These are phyloP conservation scores for Flaveria floridana DNA, from an alignment of 140 eudicot genomes.

Conservation along the genomic window DNA sequence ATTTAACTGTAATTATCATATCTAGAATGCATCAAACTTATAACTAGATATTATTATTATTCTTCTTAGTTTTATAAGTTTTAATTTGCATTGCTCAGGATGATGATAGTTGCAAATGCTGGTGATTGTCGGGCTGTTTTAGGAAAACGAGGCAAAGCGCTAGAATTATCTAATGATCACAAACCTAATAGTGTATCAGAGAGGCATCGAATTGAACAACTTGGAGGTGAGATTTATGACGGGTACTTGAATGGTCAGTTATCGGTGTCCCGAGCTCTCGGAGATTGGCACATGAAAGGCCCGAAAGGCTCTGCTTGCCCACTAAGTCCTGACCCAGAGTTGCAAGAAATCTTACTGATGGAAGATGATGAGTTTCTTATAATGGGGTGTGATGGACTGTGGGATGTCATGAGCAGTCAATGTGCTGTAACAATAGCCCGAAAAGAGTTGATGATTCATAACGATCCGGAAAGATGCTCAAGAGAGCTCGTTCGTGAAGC, in stretches of 20 bases:
- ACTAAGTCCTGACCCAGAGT: slow-evolving; percentile 72
- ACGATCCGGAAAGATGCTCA: slow-evolving; percentile 71
- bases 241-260: slow-evolving; percentile 84
- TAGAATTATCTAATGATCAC: slow-evolving; percentile 88
- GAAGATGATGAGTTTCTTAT: slow-evolving; percentile 79
- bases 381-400: slow-evolving; percentile 75
- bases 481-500: slow-evolving; percentile 78
- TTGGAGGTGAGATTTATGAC: slow-evolving; percentile 79
- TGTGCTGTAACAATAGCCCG: slow-evolving; percentile 67
- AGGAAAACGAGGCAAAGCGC: slow-evolving; percentile 77
- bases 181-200: slow-evolving; percentile 71
- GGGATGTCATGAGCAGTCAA: slow-evolving; percentile 89
- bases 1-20: too few relatives aligned
- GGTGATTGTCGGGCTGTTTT: slow-evolving; percentile 91
- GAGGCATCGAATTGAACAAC: slow-evolving; percentile 62
- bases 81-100: slow-evolving; percentile 36
- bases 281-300: slow-evolving; percentile 98
- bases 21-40: too few relatives aligned
- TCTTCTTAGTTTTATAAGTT: neutral
- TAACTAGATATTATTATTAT: too few relatives aligned
- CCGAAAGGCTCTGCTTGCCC: slow-evolving; percentile 69
- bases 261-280: slow-evolving; percentile 77
- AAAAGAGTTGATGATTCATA: slow-evolving; percentile 66
- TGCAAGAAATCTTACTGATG: slow-evolving; percentile 54
- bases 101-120: slow-evolving; percentile 77